Conservation (phyloP, 176 grass and related monocot genomes). For the Carex littledalei region DNA sequence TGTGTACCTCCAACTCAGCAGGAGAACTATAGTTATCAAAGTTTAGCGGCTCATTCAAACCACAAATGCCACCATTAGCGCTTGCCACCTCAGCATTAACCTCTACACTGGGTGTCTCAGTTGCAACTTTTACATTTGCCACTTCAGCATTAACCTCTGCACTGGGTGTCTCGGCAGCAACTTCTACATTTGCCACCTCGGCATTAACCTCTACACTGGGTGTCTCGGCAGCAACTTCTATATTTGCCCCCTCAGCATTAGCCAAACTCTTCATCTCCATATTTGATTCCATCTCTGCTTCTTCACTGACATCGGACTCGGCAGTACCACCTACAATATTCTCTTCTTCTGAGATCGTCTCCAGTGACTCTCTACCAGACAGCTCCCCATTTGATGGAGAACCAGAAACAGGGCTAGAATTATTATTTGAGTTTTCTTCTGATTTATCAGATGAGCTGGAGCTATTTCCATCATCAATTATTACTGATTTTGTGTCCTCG, state of each 20-base stretch:
- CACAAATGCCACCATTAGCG: background rate
- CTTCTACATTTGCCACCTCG: background rate
- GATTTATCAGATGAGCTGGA: constrained; percentile 46
- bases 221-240: constrained; percentile 16
- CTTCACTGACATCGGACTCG: constrained; percentile 33
- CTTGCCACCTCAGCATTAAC: constrained; percentile 14
- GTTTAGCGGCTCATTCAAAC: constrained; percentile 41
- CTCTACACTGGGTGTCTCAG: constrained; percentile 15
- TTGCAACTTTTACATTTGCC: constrained; percentile 6
- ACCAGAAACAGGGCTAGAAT: constrained; percentile 36
- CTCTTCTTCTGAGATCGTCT: constrained; percentile 42
- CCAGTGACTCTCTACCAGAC: constrained; percentile 36
- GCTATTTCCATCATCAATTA: constrained; percentile 52
- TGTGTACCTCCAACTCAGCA: constrained; percentile 59
- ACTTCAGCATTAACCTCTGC: constrained; percentile 17
- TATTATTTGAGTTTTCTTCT: constrained; percentile 16
- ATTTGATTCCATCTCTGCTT: constrained; percentile 26
- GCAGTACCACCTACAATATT: too few species aligned
- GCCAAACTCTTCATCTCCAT: constrained; percentile 25
- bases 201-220: constrained; percentile 10
- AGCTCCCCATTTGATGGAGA: constrained; percentile 56
- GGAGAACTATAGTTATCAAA: constrained; percentile 51
- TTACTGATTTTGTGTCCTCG: constrained; percentile 43
- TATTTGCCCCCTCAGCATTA: constrained; percentile 17
- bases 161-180: constrained; percentile 18